Base-by-base conservation (phyloP, 2,329 filamentous ascomycete species). In the Cladosporium sp. region DNA sequence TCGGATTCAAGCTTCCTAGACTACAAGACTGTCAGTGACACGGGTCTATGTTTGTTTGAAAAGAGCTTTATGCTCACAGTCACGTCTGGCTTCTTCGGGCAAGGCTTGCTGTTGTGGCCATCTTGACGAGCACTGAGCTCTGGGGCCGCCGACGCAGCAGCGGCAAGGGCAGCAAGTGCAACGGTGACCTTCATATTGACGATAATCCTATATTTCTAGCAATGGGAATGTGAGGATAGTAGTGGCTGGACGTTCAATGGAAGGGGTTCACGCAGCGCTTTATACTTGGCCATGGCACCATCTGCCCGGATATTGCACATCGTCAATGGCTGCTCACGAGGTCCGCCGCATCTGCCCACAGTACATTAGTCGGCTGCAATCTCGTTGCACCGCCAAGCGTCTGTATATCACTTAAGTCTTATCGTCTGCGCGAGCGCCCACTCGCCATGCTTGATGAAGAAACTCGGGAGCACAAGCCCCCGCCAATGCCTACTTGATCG, bases 181-280 rank as follows among this genome's bases (percentile, higher is more conserved):
- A 35, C 40, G 20, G 52, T 55, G 52, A 55, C 52, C 52, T 55
- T 55, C 52, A 55, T 55, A n/a, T 55, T 55, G 40, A 37, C 32
- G 32, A 47, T 17, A 19, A 55, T 37, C 28, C n/a, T 37, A n/a
- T 25, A 37, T 17, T 17, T 42, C 25, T 53, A 44, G 37, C 36
- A 24, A 35, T 35, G 25, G 25, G 19, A 13, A 25, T 55, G 51
- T 37, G 28, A 24, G 25, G 20, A 47, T 36, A 28, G 39, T 36
- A 25, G 28, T 9, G 39, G 32, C 20, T 28, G 40, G 15, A 54
- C 39, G 9, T n/a, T 19, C 3, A 28, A 8, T 36, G 19, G 19
- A 47, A 19, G 40, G 15, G n/a, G 40, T 44, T 15, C 40, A 47
- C 15, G 40, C 19, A 15, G n/a, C 2, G 7, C 12, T 48, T 55